Conservation (phyloP, 2,329 filamentous ascomycete species). For the Neobulgaria alba region DNA sequence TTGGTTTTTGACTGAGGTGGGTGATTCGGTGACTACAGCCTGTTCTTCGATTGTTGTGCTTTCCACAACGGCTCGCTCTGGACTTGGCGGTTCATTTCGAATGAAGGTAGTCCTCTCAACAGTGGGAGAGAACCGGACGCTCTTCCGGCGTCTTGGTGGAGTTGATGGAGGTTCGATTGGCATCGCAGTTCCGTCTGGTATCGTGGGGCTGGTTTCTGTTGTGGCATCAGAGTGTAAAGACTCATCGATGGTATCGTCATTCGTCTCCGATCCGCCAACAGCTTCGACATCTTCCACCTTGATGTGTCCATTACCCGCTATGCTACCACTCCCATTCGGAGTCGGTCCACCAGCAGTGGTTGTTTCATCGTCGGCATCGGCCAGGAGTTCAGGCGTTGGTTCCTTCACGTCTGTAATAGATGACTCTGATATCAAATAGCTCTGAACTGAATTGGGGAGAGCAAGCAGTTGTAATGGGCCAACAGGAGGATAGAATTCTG, state of each 20-base stretch:
- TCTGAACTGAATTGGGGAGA: background rate
- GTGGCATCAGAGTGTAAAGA: slow-evolving; percentile 16
- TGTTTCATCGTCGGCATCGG: background rate
- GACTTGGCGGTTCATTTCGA: slow-evolving; percentile 35
- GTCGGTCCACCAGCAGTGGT: background rate
- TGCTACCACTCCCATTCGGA: too few relatives aligned
- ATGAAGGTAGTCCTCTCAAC: slow-evolving; percentile 57
- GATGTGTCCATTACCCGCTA: too few relatives aligned
- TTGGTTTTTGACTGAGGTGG: slow-evolving; percentile 39
- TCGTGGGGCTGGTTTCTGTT: slow-evolving; percentile 5
- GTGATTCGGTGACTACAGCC: slow-evolving; percentile 15
- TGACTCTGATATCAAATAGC: too few relatives aligned
- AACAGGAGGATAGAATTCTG: background rate
- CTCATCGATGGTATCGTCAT: slow-evolving; percentile 11
- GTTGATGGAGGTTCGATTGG: slow-evolving; percentile 11
- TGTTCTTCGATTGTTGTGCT: slow-evolving; percentile 1
- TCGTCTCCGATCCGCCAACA: slow-evolving; percentile 14
- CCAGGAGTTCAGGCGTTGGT: too few relatives aligned
- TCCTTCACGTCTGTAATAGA: too few relatives aligned
- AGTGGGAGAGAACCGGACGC: slow-evolving; percentile 60
- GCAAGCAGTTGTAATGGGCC: background rate
- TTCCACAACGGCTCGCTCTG: slow-evolving; percentile 12
- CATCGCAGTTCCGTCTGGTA: slow-evolving; percentile 11
- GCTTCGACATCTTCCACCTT: slow-evolving; percentile 5
- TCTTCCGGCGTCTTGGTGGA: slow-evolving; percentile 45